These are phyloP conservation scores for Aspergillus texensis DNA, from an alignment of 2,329 filamentous ascomycete species.

Conservation along the genomic window DNA sequence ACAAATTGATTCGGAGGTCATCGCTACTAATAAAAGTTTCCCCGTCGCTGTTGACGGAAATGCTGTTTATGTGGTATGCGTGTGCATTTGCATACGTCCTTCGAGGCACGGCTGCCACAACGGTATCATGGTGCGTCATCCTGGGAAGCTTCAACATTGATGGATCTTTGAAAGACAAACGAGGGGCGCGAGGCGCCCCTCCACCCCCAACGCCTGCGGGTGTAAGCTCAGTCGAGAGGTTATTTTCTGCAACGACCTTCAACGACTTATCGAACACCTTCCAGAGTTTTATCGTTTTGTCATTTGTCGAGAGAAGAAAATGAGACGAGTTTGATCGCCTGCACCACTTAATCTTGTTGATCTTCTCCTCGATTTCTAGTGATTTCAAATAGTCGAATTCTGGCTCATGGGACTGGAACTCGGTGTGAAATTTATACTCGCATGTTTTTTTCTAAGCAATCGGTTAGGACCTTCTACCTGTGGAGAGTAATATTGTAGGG, in stretches of 20 bases:
- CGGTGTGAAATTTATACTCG: slow-evolving; percentile 99
- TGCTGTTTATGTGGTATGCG: slow-evolving; percentile 99
- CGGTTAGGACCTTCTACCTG: slow-evolving; percentile 35
- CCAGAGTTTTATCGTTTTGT: slow-evolving; percentile 99
- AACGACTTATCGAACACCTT: slow-evolving; percentile 99
- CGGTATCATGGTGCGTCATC: slow-evolving; percentile 96
- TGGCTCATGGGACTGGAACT: slow-evolving; percentile 98
- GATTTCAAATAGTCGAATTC: slow-evolving; percentile 99
- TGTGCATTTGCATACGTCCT: slow-evolving; percentile 98
- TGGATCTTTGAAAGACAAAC: slow-evolving; percentile 75
- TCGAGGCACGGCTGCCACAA: slow-evolving; percentile 92
- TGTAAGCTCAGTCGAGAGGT: slow-evolving; percentile 91
- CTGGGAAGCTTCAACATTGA: slow-evolving; percentile 89
- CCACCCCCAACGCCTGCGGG: slow-evolving; percentile 71
- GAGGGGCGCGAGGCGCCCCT: slow-evolving; percentile 72
- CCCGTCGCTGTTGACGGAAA: slow-evolving; percentile 99
- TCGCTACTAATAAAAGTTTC: slow-evolving; percentile 99
- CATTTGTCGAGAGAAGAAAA: slow-evolving; percentile 96
- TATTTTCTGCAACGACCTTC: slow-evolving; percentile 98
- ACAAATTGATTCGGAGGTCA: slow-evolving; percentile 94
- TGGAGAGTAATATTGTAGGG: slow-evolving; percentile 11
- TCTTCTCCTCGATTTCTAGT: slow-evolving; percentile 99
- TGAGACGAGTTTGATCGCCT: slow-evolving; percentile 96
- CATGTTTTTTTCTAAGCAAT: slow-evolving; percentile 90
- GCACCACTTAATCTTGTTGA: slow-evolving; percentile 99